phyloP scores from a whole-genome alignment of 768 basidiomycete species.

The Melanogaster broomeanus region DNA sequence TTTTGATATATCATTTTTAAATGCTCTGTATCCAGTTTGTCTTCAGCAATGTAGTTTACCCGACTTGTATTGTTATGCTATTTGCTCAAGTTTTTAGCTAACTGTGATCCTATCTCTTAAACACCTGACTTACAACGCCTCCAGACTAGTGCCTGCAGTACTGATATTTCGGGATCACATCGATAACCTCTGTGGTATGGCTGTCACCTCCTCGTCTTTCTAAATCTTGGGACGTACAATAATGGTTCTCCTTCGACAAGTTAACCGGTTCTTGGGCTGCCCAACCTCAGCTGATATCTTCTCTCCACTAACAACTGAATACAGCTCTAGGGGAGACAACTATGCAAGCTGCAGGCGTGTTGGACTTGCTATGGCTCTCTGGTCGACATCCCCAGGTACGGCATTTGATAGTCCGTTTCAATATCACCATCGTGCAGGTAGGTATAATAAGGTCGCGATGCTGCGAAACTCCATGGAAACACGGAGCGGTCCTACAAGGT shows the following conservation, averaged over 20 bases:
- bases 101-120: background rate
- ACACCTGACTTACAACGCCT: background rate
- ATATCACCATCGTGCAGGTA: too few relatives aligned
- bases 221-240: conserved; percentile 5
- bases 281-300: background rate
- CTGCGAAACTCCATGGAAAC: too few relatives aligned
- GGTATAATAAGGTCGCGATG: too few relatives aligned
- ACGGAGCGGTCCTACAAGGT: too few relatives aligned
- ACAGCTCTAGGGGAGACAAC: background rate
- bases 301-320: background rate
- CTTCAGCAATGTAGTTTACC: background rate
- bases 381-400: background rate
- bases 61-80: background rate
- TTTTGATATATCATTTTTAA: background rate
- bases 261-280: background rate
- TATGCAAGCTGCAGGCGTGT: background rate
- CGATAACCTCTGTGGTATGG: conserved; percentile 5
- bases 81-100: background rate
- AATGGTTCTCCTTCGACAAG: background rate
- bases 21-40: background rate
- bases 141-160: too few relatives aligned
- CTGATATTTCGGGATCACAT: too few relatives aligned
- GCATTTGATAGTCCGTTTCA: too few relatives aligned
- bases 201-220: conserved; percentile 8
- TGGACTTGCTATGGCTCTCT: background rate